Evolutionary conservation across 257 asterid genomes (phyloP), one percentile per base, ranked within the genome.

Genomic region (Solanum boliviense): DNA sequence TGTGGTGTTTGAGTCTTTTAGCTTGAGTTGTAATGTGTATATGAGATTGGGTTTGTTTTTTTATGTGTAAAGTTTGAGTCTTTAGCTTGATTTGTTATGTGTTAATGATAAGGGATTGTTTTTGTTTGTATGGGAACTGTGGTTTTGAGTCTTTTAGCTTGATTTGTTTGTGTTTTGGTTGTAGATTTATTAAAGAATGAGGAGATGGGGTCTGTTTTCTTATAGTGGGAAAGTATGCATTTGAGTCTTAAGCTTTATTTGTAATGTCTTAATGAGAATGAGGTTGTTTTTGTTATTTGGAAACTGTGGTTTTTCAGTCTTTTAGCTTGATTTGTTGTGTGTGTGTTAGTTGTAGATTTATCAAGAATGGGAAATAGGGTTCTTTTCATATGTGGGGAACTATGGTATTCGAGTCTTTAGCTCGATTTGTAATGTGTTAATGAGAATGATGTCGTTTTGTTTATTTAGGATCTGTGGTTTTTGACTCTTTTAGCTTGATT

Each of bases 401-500:
- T 32, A 72, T 32, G 44, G 44, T 12, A 72, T 32, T 16, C 21
- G 27, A 32, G 79, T 32, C n/a, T 16, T 8, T 32, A 32, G 79
- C 44, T 72, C 5, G 27, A 72, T 18, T 72, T 72, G 25, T 32
- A 11, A 29, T 88, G 68, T 25, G 46, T 79, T 85, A 5, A 72
- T 65, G n/a, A 11, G 29, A 21, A 41, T 62, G 98, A 94, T 89
- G 36, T 44, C 35, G 15, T n/a, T 13, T 20, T 60, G 5, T 60
- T 25, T 83, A 39, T 18, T 20, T 65, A 18, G 83, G 52, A 27
- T 13, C 13, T 34, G 20, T 75, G 29, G 41, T 38, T 36, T 75
- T 75, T 12, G 1, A 9, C 1, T 11, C 9, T 12, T 62, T 75
- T 38, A 62, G 32, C 71, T 62, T 62, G 71, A 60, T 60, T 60